These are phyloP conservation scores for Hypholoma fasciculare DNA, from an alignment of 768 basidiomycete genomes.

Conservation along the genomic window DNA sequence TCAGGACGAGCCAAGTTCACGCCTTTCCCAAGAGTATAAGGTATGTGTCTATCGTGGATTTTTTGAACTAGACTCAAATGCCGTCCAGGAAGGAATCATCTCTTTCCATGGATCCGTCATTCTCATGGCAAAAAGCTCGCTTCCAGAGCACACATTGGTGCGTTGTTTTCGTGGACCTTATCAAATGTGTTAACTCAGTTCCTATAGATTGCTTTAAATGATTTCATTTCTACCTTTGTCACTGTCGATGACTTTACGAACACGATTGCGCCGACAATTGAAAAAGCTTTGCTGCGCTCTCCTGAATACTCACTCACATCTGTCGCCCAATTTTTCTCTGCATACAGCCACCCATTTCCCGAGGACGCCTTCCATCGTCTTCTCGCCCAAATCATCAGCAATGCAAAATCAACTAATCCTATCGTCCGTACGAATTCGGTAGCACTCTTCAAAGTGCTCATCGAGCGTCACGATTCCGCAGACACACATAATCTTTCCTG, in stretches of 20 bases:
- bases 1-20: slow-evolving; percentile 40
- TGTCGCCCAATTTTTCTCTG: slow-evolving; percentile 55
- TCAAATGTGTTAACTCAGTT: neutral
- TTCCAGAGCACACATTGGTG: slow-evolving; percentile 64
- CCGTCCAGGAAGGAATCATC: slow-evolving; percentile 53
- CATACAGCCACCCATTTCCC: slow-evolving; percentile 52
- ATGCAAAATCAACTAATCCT: slow-evolving; percentile 73
- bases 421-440: slow-evolving; percentile 57
- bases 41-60: slow-evolving; percentile 23
- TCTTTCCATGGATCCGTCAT: slow-evolving; percentile 59
- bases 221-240: slow-evolving; percentile 60
- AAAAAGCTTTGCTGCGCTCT: slow-evolving; percentile 79
- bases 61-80: neutral
- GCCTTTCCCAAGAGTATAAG: slow-evolving; percentile 47
- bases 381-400: slow-evolving; percentile 59
- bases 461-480: slow-evolving; percentile 33
- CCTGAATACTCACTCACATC: slow-evolving; percentile 79
- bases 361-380: slow-evolving; percentile 50
- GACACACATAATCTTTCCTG: slow-evolving; percentile 38
- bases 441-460: slow-evolving; percentile 52
- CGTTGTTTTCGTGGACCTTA: slow-evolving; percentile 14
- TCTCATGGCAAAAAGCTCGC: slow-evolving; percentile 63
- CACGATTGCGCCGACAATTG: slow-evolving; percentile 67
- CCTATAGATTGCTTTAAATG: slow-evolving; percentile 51
- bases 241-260: slow-evolving; percentile 49